Percentiles rank a stretch among this genome's conserved stretches.
Evolutionary conservation across 2,329 filamentous ascomycete genomes (phyloP).

Genomic region (Daldinia sp.): DNA sequence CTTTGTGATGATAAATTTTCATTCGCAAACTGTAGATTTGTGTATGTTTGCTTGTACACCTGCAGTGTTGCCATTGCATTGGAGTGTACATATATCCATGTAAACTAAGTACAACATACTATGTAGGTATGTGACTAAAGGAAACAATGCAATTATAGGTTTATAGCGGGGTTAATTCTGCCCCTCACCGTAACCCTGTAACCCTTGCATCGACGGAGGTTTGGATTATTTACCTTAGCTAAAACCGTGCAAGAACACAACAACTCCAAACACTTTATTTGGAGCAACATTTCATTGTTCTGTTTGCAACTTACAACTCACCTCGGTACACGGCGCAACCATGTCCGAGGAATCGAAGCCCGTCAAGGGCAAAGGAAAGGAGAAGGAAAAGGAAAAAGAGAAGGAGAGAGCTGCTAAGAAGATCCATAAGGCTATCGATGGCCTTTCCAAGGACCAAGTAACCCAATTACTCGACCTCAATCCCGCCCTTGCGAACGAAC

Average conservation of each 20-base stretch:
- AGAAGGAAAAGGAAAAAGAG: conserved; percentile 57
- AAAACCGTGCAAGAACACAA: not conserved
- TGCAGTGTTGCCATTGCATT: not conserved
- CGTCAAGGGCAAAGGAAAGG: conserved; percentile 63
- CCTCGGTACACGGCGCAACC: conserved; percentile 12
- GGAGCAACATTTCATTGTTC: conserved; percentile 4
- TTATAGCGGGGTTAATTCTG: conserved; percentile 21
- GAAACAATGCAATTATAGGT: not conserved
- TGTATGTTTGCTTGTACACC: not conserved
- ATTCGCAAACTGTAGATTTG: not conserved
- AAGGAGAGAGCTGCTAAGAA: conserved; percentile 67
- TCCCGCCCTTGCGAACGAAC: conserved; percentile 75
- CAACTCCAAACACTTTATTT: conserved; percentile 19
- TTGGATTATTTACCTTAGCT: conserved; percentile 12
- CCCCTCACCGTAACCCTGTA: conserved; percentile 29
- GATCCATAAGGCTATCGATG: conserved; percentile 62
- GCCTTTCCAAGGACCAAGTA: conserved; percentile 68
- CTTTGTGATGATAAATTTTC: not conserved
- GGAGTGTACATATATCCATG: not conserved
- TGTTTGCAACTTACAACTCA: not conserved
- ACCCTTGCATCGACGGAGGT: not conserved
- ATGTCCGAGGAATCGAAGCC: conserved; percentile 72
- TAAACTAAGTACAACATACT: not conserved
- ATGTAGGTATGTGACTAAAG: conserved; percentile 3
- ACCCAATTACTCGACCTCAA: conserved; percentile 78